These are phyloP conservation scores for Alternaria brassicicola DNA, from an alignment of 2,329 filamentous ascomycete species.

Conservation along the genomic window DNA sequence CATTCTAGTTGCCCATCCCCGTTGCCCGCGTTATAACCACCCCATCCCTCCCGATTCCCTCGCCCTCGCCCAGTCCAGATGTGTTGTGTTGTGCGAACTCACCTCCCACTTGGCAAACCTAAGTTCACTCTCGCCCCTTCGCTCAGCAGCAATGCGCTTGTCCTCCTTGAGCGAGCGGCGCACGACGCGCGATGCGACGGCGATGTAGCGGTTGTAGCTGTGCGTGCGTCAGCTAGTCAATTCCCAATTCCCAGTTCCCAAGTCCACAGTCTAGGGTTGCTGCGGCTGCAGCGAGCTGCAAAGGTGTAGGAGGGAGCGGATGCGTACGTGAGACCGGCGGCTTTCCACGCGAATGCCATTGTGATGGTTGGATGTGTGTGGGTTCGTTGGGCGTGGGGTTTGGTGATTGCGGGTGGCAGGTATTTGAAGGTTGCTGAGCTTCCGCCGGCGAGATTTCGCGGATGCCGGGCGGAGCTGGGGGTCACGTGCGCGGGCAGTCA, in stretches of 20 bases:
- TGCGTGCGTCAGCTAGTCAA: background rate
- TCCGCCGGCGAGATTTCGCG: slow-evolving; percentile 35
- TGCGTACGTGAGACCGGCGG: slow-evolving; percentile 91
- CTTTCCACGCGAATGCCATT: slow-evolving; percentile 99
- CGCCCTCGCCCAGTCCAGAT: background rate
- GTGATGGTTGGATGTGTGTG: slow-evolving; percentile 56
- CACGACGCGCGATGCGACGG: slow-evolving; percentile 91
- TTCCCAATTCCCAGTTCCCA: no score
- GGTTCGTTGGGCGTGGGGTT: slow-evolving; percentile 32
- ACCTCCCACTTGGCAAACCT: slow-evolving; percentile 96
- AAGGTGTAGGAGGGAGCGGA: background rate
- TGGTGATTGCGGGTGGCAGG: slow-evolving; percentile 28
- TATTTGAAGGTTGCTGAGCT: slow-evolving; percentile 37
- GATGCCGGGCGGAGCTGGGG: slow-evolving; percentile 34
- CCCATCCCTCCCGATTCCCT: background rate
- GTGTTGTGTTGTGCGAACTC: slow-evolving; percentile 57
- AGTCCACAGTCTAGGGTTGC: background rate
- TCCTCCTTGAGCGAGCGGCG: slow-evolving; percentile 98
- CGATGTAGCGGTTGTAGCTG: slow-evolving; percentile 99
- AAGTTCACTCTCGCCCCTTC: slow-evolving; percentile 86
- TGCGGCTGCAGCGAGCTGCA: background rate
- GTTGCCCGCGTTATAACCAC: no score
- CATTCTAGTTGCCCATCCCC: no score
- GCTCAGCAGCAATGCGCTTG: slow-evolving; percentile 83
- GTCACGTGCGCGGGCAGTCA: slow-evolving; percentile 29